A percentile compares a stretch with the other conserved stretches of the same genome.
These are phyloP conservation scores for Nakazawaea sp. DNA, from an alignment of 805 yeast species.

Conservation along the genomic window DNA sequence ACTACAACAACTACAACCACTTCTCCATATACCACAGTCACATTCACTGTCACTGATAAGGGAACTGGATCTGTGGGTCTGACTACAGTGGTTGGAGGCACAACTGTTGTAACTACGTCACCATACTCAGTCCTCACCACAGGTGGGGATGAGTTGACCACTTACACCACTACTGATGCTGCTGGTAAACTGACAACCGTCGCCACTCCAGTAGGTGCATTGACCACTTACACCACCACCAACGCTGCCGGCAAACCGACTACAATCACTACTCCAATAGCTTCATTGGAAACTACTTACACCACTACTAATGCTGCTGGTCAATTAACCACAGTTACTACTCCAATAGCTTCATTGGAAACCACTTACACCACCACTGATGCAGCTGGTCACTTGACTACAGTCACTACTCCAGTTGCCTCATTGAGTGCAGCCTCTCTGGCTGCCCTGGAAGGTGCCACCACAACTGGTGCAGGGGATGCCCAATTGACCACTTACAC, in stretches of 20 bases:
- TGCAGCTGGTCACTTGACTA: neutral
- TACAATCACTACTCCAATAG: neutral
- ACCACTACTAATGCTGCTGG: conserved; percentile 1
- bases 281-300: neutral
- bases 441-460: neutral
- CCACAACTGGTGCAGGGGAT: neutral
- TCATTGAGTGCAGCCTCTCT: neutral
- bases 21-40: neutral
- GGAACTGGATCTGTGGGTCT: neutral
- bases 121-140: too few species aligned
- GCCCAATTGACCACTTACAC: neutral
- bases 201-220: neutral
- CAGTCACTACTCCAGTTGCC: neutral
- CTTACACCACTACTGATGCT: neutral
- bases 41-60: neutral
- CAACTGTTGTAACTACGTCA: neutral
- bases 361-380: conserved; percentile 3
- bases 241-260: neutral
- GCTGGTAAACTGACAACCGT: neutral
- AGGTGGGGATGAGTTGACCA: neutral
- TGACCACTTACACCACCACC: conserved; percentile 1
- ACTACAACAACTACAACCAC: neutral
- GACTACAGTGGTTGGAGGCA: neutral
- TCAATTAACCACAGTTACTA: neutral
- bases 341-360: neutral